A percentile compares a stretch with the other conserved stretches of the same genome.
phyloP scores from a whole-genome alignment of 2,329 filamentous ascomycete species.

The Lachnellula cervina region DNA sequence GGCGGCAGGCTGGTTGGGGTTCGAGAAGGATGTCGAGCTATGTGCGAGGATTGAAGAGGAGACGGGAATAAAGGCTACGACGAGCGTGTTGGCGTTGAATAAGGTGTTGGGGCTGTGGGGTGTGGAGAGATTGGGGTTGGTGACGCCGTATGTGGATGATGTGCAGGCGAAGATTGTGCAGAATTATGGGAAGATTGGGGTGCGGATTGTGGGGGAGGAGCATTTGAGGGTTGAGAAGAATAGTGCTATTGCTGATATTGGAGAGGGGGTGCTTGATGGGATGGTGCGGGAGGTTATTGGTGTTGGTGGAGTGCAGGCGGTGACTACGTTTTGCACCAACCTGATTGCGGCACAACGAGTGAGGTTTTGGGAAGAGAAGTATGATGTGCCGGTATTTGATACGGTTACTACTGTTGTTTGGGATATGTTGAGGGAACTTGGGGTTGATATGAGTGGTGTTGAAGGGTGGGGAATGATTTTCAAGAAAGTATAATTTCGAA shows the following conservation, averaged over 20 bases:
- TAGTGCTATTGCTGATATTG: slow-evolving; percentile 34
- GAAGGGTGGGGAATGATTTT: slow-evolving; percentile 36
- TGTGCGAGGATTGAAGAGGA: slow-evolving; percentile 35
- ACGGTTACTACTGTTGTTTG: slow-evolving; percentile 39
- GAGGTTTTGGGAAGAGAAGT: slow-evolving; percentile 35
- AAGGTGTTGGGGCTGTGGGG: slow-evolving; percentile 28
- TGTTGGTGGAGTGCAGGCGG: slow-evolving; percentile 29
- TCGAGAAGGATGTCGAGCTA: slow-evolving; percentile 37
- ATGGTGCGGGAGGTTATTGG: slow-evolving; percentile 14
- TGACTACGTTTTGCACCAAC: slow-evolving; percentile 42
- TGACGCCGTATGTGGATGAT: slow-evolving; percentile 40
- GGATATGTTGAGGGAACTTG: slow-evolving; percentile 35
- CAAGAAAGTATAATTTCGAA: slow-evolving; percentile 3
- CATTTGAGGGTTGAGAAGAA: slow-evolving; percentile 36
- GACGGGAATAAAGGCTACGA: slow-evolving; percentile 37
- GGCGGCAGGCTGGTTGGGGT: slow-evolving; percentile 36
- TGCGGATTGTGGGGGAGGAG: slow-evolving; percentile 31
- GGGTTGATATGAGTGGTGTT: slow-evolving; percentile 28
- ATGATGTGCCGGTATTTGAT: slow-evolving; percentile 37
- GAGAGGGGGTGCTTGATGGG: slow-evolving; percentile 30
- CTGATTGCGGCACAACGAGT: slow-evolving; percentile 37
- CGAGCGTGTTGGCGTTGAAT: slow-evolving; percentile 38
- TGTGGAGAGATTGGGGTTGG: slow-evolving; percentile 32
- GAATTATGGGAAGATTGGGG: slow-evolving; percentile 33
- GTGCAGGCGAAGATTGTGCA: slow-evolving; percentile 36